Evolutionary conservation across 306 rosid genomes (phyloP).

Genomic region (Astragalus membranaceus): DNA sequence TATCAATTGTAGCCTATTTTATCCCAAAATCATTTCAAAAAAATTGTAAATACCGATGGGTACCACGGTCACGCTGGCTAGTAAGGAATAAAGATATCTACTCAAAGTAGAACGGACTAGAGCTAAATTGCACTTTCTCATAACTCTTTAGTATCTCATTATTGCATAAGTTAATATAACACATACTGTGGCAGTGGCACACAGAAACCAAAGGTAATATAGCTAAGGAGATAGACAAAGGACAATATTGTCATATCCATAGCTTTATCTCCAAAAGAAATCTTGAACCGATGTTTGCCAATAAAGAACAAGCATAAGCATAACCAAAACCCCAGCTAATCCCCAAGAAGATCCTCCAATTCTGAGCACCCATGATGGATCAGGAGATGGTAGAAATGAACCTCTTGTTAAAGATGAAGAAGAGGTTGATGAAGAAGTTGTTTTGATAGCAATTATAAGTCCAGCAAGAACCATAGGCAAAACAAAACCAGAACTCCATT

Average conservation of each 20-base stretch:
- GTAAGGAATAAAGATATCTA: too few relatives aligned
- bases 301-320: conserved; percentile 66
- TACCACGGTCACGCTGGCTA: too few relatives aligned
- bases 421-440: conserved; percentile 68
- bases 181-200: background rate
- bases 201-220: background rate
- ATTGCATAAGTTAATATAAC: conserved; percentile 1
- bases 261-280: conserved; percentile 60
- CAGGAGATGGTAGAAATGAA: conserved; percentile 41
- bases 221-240: background rate
- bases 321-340: conserved; percentile 51
- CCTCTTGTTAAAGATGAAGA: conserved; percentile 41
- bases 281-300: conserved; percentile 67
- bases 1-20: too few relatives aligned
- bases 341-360: conserved; percentile 82
- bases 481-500: conserved; percentile 66
- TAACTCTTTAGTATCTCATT: background rate
- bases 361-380: conserved; percentile 73
- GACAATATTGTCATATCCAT: background rate
- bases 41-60: too few relatives aligned
- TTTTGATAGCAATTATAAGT: conserved; percentile 66
- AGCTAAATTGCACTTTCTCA: too few relatives aligned
- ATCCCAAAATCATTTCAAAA: too few relatives aligned
- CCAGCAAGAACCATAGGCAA: conserved; percentile 75
- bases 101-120: too few relatives aligned